Percentiles rank a stretch among this genome's conserved stretches.
Conservation (phyloP, 108 stramenopile genomes). For the Fistulifera pelliculosa region DNA sequence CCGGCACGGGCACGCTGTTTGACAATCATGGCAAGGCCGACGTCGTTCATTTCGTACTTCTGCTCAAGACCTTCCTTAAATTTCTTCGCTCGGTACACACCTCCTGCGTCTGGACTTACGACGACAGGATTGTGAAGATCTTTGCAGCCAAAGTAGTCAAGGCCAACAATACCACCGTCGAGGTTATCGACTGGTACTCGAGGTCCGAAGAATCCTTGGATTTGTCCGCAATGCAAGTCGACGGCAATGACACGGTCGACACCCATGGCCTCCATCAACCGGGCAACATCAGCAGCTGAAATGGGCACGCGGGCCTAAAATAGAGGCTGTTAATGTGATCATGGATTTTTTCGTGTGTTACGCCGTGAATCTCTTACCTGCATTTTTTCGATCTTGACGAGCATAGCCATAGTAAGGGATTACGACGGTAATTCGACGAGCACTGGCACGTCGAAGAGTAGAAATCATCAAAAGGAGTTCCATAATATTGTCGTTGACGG, state of each 20-base stretch:
- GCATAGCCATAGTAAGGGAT: slow-evolving; percentile 99
- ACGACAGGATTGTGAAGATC: slow-evolving; percentile 98
- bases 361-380: slow-evolving; percentile 33
- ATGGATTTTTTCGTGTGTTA: not conserved
- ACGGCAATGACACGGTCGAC: slow-evolving; percentile 98
- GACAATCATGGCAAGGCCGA: slow-evolving; percentile 99
- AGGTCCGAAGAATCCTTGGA: slow-evolving; percentile 97
- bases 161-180: slow-evolving; percentile 95
- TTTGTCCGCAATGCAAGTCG: slow-evolving; percentile 99
- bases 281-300: slow-evolving; percentile 98
- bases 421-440: slow-evolving; percentile 94
- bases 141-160: slow-evolving; percentile 97
- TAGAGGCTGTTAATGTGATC: not conserved
- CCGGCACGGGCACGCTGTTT: slow-evolving; percentile 98
- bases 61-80: slow-evolving; percentile 96
- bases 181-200: slow-evolving; percentile 99
- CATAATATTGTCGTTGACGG: slow-evolving; percentile 98
- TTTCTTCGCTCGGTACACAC: slow-evolving; percentile 99
- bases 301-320: slow-evolving; percentile 93
- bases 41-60: slow-evolving; percentile 91
- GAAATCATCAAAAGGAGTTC: slow-evolving; percentile 95
- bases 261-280: slow-evolving; percentile 98
- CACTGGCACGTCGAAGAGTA: slow-evolving; percentile 91
- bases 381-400: slow-evolving; percentile 99
- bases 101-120: slow-evolving; percentile 99